phyloP scores from a whole-genome alignment of 2,329 filamentous ascomycete species.

The Akanthomyces muscarius region DNA sequence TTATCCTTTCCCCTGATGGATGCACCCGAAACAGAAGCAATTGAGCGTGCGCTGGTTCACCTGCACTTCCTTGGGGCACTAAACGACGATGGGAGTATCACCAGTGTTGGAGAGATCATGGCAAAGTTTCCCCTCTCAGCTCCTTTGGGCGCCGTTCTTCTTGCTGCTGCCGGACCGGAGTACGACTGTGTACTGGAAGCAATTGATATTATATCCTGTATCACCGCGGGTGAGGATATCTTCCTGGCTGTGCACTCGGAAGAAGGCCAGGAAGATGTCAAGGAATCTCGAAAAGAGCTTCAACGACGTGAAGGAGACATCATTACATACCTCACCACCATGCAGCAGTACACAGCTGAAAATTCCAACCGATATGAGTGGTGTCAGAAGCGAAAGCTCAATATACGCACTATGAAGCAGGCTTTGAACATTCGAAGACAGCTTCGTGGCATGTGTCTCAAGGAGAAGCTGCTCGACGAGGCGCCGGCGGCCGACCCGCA shows the following conservation, averaged over 20 bases:
- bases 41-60: conserved; percentile 78
- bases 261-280: conserved; percentile 51
- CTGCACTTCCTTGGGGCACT: conserved; percentile 76
- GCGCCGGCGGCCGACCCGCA: conserved; percentile 49
- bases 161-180: conserved; percentile 69
- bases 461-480: conserved; percentile 47
- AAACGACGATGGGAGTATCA: conserved; percentile 68
- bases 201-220: conserved; percentile 74
- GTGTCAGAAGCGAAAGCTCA: conserved; percentile 56
- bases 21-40: conserved; percentile 67
- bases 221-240: conserved; percentile 60
- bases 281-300: conserved; percentile 52
- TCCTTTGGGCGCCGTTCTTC: conserved; percentile 72
- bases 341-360: conserved; percentile 58
- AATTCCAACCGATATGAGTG: conserved; percentile 51
- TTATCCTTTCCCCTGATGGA: conserved; percentile 83
- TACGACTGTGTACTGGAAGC: conserved; percentile 72
- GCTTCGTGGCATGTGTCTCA: conserved; percentile 52
- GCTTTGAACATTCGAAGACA: conserved; percentile 60
- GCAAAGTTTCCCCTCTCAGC: conserved; percentile 80
- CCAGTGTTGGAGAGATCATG: conserved; percentile 68
- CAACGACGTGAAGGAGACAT: conserved; percentile 60
- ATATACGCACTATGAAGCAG: conserved; percentile 57
- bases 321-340: conserved; percentile 60
- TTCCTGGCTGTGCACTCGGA: conserved; percentile 58